Conservation (phyloP, 495 filamentous ascomycete genomes). For the Geoglossum glabrum region DNA sequence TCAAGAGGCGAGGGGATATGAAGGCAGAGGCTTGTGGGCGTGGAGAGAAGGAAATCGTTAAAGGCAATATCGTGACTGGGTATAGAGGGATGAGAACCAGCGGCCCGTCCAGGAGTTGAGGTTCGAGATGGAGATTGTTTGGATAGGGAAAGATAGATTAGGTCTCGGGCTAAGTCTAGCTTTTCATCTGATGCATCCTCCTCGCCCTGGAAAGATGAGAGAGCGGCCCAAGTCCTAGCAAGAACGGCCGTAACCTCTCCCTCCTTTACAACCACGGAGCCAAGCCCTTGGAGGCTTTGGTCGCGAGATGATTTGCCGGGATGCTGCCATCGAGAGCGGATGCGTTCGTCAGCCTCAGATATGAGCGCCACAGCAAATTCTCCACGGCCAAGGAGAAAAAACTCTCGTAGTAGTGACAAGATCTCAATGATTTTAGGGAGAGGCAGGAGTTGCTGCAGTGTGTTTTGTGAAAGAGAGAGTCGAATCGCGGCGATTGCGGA, state of each 20-base stretch:
- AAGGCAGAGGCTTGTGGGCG: slow-evolving; percentile 47
- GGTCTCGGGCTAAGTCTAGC: slow-evolving; percentile 59
- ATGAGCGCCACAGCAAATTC: slow-evolving; percentile 82
- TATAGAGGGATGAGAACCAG: slow-evolving; percentile 4
- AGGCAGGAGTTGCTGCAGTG: slow-evolving; percentile 3
- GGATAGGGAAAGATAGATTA: slow-evolving; percentile 46
- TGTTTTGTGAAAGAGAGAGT: slow-evolving; percentile 42
- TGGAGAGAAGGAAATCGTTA: slow-evolving; percentile 63
- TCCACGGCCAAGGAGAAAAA: slow-evolving; percentile 69
- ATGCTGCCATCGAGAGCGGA: slow-evolving; percentile 29
- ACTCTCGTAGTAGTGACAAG: slow-evolving; percentile 59
- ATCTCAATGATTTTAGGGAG: slow-evolving; percentile 48
- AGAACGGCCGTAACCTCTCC: slow-evolving; percentile 63
- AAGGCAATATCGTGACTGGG: slow-evolving; percentile 30
- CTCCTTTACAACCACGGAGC: slow-evolving; percentile 56
- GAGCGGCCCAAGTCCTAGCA: slow-evolving; percentile 50
- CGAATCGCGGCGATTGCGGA: slow-evolving; percentile 55
- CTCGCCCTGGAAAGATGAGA: slow-evolving; percentile 48
- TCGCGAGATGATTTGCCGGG: slow-evolving; percentile 13
- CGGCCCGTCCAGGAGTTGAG: slow-evolving; percentile 12
- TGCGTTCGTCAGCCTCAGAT: slow-evolving; percentile 58
- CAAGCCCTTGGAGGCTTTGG: slow-evolving; percentile 19
- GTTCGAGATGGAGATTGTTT: slow-evolving; percentile 18
- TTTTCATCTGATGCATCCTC: slow-evolving; percentile 54
- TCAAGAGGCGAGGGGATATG: slow-evolving; percentile 65